Evolutionary conservation across 2,329 filamentous ascomycete species (phyloP).

Genomic region (Fusarium devonianum): DNA sequence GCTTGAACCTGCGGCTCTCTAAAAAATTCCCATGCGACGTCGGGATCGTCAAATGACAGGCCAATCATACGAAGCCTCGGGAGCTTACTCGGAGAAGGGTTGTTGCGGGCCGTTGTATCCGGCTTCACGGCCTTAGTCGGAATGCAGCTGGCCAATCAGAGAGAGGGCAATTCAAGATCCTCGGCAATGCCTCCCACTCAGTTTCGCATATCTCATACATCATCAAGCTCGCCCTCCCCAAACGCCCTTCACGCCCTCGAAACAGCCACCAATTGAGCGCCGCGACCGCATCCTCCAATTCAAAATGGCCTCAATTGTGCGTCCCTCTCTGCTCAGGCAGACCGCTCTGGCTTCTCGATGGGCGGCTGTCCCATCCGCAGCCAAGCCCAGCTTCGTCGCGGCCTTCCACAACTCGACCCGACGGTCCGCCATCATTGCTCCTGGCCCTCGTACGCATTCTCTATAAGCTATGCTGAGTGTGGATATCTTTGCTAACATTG

Average conservation of each 20-base stretch:
- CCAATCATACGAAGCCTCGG: conserved; percentile 43
- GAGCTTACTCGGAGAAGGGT: conserved; percentile 26
- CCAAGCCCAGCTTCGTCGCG: conserved; percentile 64
- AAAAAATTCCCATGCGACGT: conserved; percentile 41
- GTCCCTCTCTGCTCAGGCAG: conserved; percentile 64
- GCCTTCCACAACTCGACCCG: conserved; percentile 87
- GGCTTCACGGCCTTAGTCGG: conserved; percentile 40
- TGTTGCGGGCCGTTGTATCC: conserved; percentile 41
- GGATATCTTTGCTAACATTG: conserved; percentile 52
- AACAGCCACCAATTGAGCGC: conserved; percentile 42
- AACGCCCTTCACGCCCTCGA: conserved; percentile 23
- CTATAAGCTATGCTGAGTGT: too few species aligned
- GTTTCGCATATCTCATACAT: conserved; percentile 36
- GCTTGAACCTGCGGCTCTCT: conserved; percentile 22
- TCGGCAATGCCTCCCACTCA: conserved; percentile 55
- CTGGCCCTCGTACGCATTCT: conserved; percentile 77
- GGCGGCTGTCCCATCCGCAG: conserved; percentile 46
- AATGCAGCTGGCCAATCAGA: conserved; percentile 53
- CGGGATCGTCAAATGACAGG: conserved; percentile 18
- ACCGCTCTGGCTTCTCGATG: conserved; percentile 52
- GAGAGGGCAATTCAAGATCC: conserved; percentile 54
- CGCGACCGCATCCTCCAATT: conserved; percentile 28
- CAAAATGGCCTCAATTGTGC: conserved; percentile 64
- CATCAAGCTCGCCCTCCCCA: conserved; percentile 30
- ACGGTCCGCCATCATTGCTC: conserved; percentile 81